Conservation (phyloP, 2,329 filamentous ascomycete species). For the Diaporthe batatas region DNA sequence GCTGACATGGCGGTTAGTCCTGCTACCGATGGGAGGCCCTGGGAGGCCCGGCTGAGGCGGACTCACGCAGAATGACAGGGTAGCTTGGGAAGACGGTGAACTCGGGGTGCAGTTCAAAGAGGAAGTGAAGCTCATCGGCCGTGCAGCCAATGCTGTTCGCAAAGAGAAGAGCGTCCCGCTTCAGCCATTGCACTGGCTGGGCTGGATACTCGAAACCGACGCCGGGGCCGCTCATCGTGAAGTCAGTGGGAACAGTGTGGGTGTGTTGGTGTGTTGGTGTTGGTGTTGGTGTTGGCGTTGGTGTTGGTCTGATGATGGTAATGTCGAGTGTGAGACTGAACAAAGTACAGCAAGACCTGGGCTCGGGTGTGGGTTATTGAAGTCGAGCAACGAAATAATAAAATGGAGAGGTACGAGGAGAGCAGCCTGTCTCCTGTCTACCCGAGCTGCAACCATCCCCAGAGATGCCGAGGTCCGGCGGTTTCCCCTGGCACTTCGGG, state of each 20-base stretch:
- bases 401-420: neutral
- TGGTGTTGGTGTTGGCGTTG: neutral
- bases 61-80: slow-evolving; percentile 80
- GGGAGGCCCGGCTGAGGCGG: neutral
- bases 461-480: slow-evolving; percentile 40
- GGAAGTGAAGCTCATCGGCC: slow-evolving; percentile 90
- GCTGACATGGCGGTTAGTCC: slow-evolving; percentile 53
- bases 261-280: neutral
- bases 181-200: slow-evolving; percentile 84
- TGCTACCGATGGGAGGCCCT: neutral
- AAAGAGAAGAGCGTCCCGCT: slow-evolving; percentile 90
- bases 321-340: slow-evolving; percentile 40
- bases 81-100: slow-evolving; percentile 94
- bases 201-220: slow-evolving; percentile 85
- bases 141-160: slow-evolving; percentile 88
- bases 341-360: slow-evolving; percentile 36
- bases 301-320: neutral
- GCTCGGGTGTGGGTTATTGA: neutral
- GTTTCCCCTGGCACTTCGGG: slow-evolving; percentile 31
- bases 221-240: slow-evolving; percentile 63
- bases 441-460: slow-evolving; percentile 20
- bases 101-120: slow-evolving; percentile 90
- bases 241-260: neutral
- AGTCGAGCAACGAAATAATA: neutral
- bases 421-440: neutral